A percentile compares a stretch with the other conserved stretches of the same genome.
These are phyloP conservation scores for Phytophthora crassamura DNA, from an alignment of 352 stramenopile genomes.

Conservation along the genomic window DNA sequence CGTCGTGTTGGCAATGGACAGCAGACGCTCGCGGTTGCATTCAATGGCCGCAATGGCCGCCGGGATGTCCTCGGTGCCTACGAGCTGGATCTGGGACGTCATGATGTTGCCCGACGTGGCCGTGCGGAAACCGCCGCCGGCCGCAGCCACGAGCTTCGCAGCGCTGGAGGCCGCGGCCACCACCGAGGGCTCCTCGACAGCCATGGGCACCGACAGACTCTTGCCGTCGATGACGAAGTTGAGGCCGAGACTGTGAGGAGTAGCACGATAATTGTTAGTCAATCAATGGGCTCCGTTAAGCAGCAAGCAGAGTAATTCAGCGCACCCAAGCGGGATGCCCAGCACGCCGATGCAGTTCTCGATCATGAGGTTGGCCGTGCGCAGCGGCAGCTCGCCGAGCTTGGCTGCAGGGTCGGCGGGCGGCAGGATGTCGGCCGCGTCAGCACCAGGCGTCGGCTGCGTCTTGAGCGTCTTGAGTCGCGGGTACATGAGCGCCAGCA, in stretches of 20 bases:
- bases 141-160: constrained; percentile 80
- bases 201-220: constrained; percentile 83
- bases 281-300: not conserved
- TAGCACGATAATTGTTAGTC: constrained; percentile 8
- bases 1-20: constrained; percentile 78
- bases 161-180: constrained; percentile 85
- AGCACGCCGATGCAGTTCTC: constrained; percentile 91
- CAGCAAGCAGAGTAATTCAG: constrained; percentile 3
- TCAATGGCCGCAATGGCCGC: constrained; percentile 61
- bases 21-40: constrained; percentile 57
- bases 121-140: constrained; percentile 77
- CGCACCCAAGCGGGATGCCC: constrained; percentile 81
- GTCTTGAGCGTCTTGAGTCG: constrained; percentile 57
- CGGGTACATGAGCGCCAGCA: constrained; percentile 89
- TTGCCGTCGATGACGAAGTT: constrained; percentile 90
- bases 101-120: constrained; percentile 85
- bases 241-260: constrained; percentile 58
- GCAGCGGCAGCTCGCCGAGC: constrained; percentile 76
- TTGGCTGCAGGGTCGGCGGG: constrained; percentile 44
- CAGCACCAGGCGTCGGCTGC: constrained; percentile 16
- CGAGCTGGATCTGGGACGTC: constrained; percentile 88
- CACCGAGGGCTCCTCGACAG: constrained; percentile 87
- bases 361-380: constrained; percentile 89
- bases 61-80: constrained; percentile 71
- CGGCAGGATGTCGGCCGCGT: constrained; percentile 18